A percentile compares a stretch with the other conserved stretches of the same genome.
Evolutionary conservation across 352 stramenopile genomes (phyloP).

Genomic region (Sclerospora graminicola): DNA sequence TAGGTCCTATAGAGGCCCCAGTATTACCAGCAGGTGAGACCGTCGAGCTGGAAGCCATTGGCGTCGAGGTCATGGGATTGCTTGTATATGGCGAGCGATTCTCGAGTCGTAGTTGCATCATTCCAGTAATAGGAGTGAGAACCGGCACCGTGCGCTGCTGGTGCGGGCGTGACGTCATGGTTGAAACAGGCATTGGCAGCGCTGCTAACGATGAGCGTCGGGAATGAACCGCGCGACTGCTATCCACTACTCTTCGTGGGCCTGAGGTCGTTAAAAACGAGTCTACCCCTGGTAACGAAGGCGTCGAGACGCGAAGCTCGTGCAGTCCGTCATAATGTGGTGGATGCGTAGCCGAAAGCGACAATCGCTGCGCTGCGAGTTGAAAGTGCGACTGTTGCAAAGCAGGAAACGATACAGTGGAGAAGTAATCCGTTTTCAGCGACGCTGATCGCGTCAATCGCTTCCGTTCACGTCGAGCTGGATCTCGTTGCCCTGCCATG

Average conservation of each 20-base stretch:
- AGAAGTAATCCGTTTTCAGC: conserved; percentile 70
- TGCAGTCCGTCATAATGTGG: conserved; percentile 22
- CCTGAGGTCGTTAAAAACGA: conserved; percentile 19
- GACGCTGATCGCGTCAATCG: conserved; percentile 57
- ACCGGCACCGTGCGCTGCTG: conserved; percentile 21
- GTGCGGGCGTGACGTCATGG: conserved; percentile 11
- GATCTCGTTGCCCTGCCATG: conserved; percentile 24
- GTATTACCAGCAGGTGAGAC: conserved; percentile 10
- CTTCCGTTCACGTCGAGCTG: conserved; percentile 49
- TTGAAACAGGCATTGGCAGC: conserved; percentile 35
- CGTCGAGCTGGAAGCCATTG: conserved; percentile 17
- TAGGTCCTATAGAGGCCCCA: conserved; percentile 5
- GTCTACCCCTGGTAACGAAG: conserved; percentile 29
- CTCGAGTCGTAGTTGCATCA: conserved; percentile 64
- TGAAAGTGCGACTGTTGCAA: conserved; percentile 22
- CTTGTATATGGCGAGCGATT: conserved; percentile 23
- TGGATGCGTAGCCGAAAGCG: conserved; percentile 23
- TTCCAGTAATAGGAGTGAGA: conserved; percentile 56
- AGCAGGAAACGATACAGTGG: conserved; percentile 30
- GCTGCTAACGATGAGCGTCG: conserved; percentile 40
- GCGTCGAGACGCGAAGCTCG: conserved; percentile 18
- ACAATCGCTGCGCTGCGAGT: conserved; percentile 16
- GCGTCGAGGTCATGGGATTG: conserved; percentile 11
- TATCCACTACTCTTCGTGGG: conserved; percentile 10
- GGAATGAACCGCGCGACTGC: conserved; percentile 24